Percentiles rank a stretch among this genome's conserved stretches.
Conservation (phyloP, 257 asterid species). For the Ophiorrhiza pumila region DNA sequence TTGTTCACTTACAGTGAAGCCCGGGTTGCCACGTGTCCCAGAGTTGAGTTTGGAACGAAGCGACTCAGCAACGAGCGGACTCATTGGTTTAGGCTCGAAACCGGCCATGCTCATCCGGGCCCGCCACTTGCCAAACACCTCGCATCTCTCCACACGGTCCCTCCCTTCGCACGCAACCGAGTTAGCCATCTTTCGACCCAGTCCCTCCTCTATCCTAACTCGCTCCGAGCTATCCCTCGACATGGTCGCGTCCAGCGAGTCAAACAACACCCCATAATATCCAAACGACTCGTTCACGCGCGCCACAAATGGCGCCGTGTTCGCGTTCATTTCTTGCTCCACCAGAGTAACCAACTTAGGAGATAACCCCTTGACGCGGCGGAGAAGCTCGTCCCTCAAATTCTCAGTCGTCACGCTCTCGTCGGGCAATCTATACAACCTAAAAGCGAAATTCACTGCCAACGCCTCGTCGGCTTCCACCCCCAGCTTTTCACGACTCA, state of each 20-base stretch:
- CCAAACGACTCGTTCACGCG: conserved; percentile 67
- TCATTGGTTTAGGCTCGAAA: conserved; percentile 44
- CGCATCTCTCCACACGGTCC: conserved; percentile 88
- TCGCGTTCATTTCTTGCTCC: conserved; percentile 74
- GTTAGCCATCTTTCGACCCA: conserved; percentile 68
- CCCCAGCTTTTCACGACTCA: conserved; percentile 42
- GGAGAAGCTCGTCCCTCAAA: conserved; percentile 61
- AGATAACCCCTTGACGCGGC: conserved; percentile 62
- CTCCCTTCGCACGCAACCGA: conserved; percentile 92
- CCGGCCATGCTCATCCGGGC: conserved; percentile 88
- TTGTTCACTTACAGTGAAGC: conserved; percentile 62
- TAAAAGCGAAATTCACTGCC: conserved; percentile 75
- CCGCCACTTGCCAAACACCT: conserved; percentile 86
- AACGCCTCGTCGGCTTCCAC: conserved; percentile 49
- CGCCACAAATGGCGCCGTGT: conserved; percentile 62
- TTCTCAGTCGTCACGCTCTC: conserved; percentile 93
- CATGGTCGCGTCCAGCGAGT: conserved; percentile 65
- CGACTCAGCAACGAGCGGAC: conserved; percentile 50
- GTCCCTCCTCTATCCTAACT: conserved; percentile 65
- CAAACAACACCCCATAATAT: conserved; percentile 58
- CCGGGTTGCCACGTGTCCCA: conserved; percentile 82
- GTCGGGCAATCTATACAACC: conserved; percentile 60
- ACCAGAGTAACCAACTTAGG: conserved; percentile 71
- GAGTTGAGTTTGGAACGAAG: conserved; percentile 53
- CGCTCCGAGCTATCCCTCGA: conserved; percentile 41